Evolutionary conservation across 495 filamentous ascomycete species (phyloP).

Genomic region (Aspergillus bridgeri): DNA sequence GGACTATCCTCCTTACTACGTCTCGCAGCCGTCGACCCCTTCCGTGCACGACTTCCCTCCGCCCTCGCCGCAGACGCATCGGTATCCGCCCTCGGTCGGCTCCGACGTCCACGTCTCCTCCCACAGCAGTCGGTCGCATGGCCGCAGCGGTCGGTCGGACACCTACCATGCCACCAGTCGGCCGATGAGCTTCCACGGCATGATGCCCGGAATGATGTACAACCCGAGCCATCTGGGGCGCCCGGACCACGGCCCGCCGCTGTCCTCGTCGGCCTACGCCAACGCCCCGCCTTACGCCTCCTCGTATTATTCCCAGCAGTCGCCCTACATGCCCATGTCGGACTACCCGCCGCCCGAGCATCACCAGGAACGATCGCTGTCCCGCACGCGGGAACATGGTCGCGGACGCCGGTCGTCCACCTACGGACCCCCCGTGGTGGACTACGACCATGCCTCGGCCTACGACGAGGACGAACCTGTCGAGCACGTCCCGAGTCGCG

Average conservation of each 20-base stretch:
- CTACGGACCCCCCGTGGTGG: conserved; percentile 30
- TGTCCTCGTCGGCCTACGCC: conserved; percentile 35
- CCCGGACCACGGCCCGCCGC: conserved; percentile 39
- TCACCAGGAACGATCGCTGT: conserved; percentile 31
- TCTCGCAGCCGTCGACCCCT: conserved; percentile 19
- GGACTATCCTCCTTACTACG: conserved; percentile 27
- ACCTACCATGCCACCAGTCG: conserved; percentile 35
- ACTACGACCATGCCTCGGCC: conserved; percentile 24
- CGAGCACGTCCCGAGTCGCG: conserved; percentile 25
- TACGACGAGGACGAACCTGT: conserved; percentile 29
- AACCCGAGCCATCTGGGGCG: conserved; percentile 23
- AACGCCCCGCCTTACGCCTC: conserved; percentile 28
- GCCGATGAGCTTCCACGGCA: conserved; percentile 45
- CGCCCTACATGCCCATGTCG: conserved; percentile 15
- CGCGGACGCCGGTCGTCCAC: conserved; percentile 32
- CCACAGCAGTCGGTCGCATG: conserved; percentile 24
- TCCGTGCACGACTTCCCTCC: conserved; percentile 34
- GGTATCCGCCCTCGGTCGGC: conserved; percentile 22
- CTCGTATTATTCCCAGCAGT: conserved; percentile 24
- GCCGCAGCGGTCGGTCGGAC: conserved; percentile 29
- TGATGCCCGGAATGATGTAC: conserved; percentile 36
- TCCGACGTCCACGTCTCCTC: conserved; percentile 28
- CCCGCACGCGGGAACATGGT: conserved; percentile 30
- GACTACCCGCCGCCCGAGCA: conserved; percentile 21
- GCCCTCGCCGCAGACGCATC: conserved; percentile 27